Evolutionary conservation across 352 stramenopile species (phyloP), one percentile per base, ranked within the genome.

Genomic region (Globisporangium paroecandrum): DNA sequence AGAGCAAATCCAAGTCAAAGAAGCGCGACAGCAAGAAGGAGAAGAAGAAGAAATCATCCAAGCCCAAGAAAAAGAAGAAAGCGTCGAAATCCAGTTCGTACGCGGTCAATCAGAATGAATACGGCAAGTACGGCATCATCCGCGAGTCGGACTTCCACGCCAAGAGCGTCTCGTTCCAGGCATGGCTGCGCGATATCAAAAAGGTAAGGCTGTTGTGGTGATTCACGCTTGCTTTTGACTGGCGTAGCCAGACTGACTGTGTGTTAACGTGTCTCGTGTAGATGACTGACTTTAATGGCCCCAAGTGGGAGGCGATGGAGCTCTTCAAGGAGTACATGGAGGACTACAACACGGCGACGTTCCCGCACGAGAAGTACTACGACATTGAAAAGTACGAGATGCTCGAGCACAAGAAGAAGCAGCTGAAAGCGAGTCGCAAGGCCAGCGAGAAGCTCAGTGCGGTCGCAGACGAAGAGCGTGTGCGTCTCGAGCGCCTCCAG

Each of bases 341-440:
- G 78, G 97, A 99, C 83, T 99, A 96, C 88, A 99, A 99, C 78
- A 99, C 97, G 36, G 96, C 92, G 43, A 99, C 97, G 12, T 70
- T 99, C 36, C 95, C 97, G 0, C 95, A 99, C 70, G 85, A 97
- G 22, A 99, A 99, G 70, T 99, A 98, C 83, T 99, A 99, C 71
- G 89, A 99, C 77, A 94, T 98, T 59, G 95, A 99, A 56, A 97
- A 97, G 70, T 99, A 98, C 92, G 97, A 99, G 85, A 96, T 98
- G 88, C 83, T 85, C 24, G 82, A 97, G 69, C 98, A 98, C 70
- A 71, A 94, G 63, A 92, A 94, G 75, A 66, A 94, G 69, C 81
- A 92, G 73, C 73, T 68, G 18, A 90, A 89, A 65, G 68, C 65
- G 41, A 68, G 64, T 24, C 58, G 64, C 5, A 81, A 86, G 61